Evolutionary conservation across 306 rosid genomes (phyloP), one percentile per base, ranked within the genome.

Genomic region (Trifolium subterraneum): DNA sequence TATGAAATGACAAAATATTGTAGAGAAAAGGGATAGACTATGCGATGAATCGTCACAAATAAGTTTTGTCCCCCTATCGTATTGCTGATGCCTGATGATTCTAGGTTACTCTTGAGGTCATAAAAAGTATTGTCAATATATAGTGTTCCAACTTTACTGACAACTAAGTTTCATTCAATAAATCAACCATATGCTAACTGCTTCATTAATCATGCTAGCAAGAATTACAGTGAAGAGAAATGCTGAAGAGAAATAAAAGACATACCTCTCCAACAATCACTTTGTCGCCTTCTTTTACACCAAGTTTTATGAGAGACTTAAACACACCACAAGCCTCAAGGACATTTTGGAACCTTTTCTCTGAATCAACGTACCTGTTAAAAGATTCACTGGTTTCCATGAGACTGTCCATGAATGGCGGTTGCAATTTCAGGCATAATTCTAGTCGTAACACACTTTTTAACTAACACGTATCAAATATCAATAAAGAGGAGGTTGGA

Each of bases 241-340:
- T 55, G 72, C 63, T 5, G 41, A 74, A 18, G 59, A 65, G 73
- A 70, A 76, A 25, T 80, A 69, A 72, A 77, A 42, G 68, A 78
- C 79, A 60, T 45, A 90, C 97, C 94, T 86, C 96, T 79, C 93
- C 96, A 63, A 86, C 64, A 54, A 92, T 68, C 79, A 94, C 96
- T 0, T 84, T 88, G 92, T 94, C 92, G 7, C 96, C 96, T 83
- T 94, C 97, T 84, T 86, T 90, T 59, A 92, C 86, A 14, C 96
- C 97, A 69, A 39, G 89, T 87, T 92, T 90, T 78, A 52, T 76
- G 45, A 94, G 97, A 82, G 96, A 88, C 80, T 92, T 92, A 54
- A 84, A 82, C 77, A 90, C 95, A 74, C 96, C 97, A 80, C 92
- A 92, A 76, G 99, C 99, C 74, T 94, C 97, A 70, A 92, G 90